Evolutionary conservation across 2,329 filamentous ascomycete genomes (phyloP).

Genomic region (Apiospora marii): DNA sequence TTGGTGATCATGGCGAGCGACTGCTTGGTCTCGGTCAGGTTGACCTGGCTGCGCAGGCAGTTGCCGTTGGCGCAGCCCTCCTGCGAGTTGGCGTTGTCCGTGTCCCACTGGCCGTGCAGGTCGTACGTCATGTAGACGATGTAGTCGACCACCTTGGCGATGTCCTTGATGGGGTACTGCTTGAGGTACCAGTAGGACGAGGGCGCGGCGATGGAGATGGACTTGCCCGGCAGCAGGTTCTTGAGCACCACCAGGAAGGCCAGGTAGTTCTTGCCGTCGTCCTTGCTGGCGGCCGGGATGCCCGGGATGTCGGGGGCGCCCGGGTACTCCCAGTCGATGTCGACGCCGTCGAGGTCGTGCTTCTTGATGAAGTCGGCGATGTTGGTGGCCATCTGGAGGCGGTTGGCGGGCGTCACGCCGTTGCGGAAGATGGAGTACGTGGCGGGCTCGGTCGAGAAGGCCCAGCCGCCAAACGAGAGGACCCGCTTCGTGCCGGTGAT

Average conservation of each 20-base stretch:
- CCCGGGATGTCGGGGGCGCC: conserved; percentile 46
- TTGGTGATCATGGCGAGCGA: conserved; percentile 35
- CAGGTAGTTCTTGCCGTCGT: conserved; percentile 46
- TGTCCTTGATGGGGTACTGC: conserved; percentile 35
- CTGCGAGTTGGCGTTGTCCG: conserved; percentile 38
- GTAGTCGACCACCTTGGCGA: conserved; percentile 34
- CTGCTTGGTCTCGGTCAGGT: conserved; percentile 41
- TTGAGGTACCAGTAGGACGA: conserved; percentile 46
- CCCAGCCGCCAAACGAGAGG: conserved; percentile 55
- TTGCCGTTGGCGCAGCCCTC: conserved; percentile 41
- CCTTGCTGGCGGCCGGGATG: conserved; percentile 39
- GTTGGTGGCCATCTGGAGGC: conserved; percentile 42
- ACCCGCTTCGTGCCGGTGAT: conserved; percentile 46
- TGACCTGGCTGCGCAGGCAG: conserved; percentile 46
- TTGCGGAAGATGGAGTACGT: conserved; percentile 49
- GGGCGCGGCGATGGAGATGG: conserved; percentile 36
- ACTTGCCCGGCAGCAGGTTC: conserved; percentile 36
- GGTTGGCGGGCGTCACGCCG: conserved; percentile 44
- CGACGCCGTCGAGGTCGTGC: conserved; percentile 41
- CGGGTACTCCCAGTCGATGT: conserved; percentile 31
- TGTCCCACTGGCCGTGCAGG: conserved; percentile 43
- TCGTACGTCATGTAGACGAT: conserved; percentile 35
- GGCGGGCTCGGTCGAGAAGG: conserved; percentile 46
- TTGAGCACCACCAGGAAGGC: conserved; percentile 41
- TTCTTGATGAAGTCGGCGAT: conserved; percentile 44